Evolutionary conservation across 257 asterid genomes (phyloP).

Genomic region (Hygrophila difformis): DNA sequence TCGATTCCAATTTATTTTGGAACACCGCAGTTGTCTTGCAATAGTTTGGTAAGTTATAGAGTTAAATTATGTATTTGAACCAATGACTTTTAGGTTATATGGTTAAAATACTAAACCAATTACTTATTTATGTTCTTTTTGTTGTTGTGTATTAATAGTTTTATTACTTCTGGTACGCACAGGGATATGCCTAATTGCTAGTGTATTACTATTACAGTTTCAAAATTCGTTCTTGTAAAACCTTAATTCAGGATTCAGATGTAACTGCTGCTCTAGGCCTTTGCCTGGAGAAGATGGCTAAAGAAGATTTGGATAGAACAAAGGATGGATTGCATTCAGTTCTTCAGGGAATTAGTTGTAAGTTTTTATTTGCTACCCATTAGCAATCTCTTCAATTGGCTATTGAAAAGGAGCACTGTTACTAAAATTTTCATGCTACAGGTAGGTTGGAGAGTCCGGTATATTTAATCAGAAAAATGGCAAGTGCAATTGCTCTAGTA

Average conservation of each 20-base stretch:
- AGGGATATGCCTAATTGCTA: no score
- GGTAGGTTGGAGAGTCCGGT: constrained; percentile 90
- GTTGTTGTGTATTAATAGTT: no score
- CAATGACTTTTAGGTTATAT: no score
- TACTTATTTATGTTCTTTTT: no score
- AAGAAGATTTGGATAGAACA: constrained; percentile 71
- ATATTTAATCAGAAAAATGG: constrained; percentile 83
- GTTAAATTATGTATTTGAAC: no score
- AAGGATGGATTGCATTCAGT: constrained; percentile 74
- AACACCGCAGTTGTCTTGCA: no score
- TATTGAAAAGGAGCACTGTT: constrained; percentile 4
- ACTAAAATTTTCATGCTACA: constrained; percentile 30
- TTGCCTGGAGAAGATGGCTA: constrained; percentile 88
- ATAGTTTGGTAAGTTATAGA: no score
- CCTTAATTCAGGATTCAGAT: constrained; percentile 57
- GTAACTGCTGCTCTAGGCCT: constrained; percentile 92
- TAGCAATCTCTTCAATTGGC: constrained; percentile 10
- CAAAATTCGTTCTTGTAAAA: constrained; percentile 7
- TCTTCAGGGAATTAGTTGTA: constrained; percentile 95
- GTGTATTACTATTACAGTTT: not conserved
- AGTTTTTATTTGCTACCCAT: constrained; percentile 17
- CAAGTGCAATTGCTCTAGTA: constrained; percentile 79
- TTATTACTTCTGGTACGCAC: no score
- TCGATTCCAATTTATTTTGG: constrained; percentile 9
- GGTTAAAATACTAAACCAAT: no score